Evolutionary conservation across 768 basidiomycete species (phyloP).

Genomic region (Flagelloscypha sp.): DNA sequence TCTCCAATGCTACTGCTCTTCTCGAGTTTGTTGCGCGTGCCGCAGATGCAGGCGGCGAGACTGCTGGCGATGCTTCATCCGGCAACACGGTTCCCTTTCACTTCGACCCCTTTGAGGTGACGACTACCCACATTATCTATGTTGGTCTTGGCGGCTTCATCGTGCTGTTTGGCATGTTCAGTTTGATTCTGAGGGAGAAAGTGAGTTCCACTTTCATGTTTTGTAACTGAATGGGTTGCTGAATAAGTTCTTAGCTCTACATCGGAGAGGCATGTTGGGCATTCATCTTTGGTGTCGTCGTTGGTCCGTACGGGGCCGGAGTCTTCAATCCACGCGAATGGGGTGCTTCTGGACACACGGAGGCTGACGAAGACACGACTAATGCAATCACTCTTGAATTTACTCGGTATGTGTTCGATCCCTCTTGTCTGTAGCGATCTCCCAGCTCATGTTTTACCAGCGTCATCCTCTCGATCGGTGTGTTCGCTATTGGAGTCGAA

Average conservation of each 20-base stretch:
- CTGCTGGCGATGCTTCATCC: no score
- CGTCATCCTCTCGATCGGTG: constrained; percentile 90
- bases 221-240: background rate
- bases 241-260: constrained; percentile 49
- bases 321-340: constrained; percentile 79
- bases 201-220: constrained; percentile 25
- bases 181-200: constrained; percentile 82
- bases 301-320: constrained; percentile 77
- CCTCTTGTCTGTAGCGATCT: no score
- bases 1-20: no score
- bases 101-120: constrained; percentile 64
- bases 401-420: no score
- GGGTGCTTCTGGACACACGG: constrained; percentile 37
- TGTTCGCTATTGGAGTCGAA: constrained; percentile 97
- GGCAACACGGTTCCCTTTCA: no score
- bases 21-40: no score
- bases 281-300: constrained; percentile 86
- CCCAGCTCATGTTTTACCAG: no score
- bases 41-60: no score
- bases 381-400: constrained; percentile 87
- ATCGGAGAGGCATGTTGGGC: constrained; percentile 97
- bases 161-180: constrained; percentile 94
- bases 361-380: constrained; percentile 33
- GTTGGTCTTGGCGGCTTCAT: constrained; percentile 76
- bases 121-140: constrained; percentile 68